Percentiles rank a stretch among this genome's conserved stretches.
These are phyloP conservation scores for Leccinum glutinopallens DNA, from an alignment of 1,284 basidiomycete genomes.

Conservation along the genomic window DNA sequence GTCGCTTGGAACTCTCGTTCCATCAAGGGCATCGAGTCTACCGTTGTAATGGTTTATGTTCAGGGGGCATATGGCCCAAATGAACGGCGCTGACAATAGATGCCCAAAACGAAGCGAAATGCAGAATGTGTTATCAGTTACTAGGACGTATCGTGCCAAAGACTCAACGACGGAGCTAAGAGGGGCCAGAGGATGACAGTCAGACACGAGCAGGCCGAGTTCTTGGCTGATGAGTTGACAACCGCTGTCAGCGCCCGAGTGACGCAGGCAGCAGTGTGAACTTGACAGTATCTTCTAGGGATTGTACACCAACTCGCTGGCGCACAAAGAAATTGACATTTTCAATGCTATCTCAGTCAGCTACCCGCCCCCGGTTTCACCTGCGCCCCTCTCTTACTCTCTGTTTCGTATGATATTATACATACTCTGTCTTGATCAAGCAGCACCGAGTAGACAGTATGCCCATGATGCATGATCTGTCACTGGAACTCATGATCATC, in stretches of 20 bases:
- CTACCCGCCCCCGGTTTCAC: neutral
- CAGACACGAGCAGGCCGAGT: neutral
- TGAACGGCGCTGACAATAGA: neutral
- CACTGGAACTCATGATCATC: too few relatives aligned
- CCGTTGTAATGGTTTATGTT: neutral
- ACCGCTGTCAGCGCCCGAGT: neutral
- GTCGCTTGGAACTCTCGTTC: too few relatives aligned
- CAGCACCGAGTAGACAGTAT: too few relatives aligned
- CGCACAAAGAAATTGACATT: neutral
- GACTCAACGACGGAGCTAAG: neutral
- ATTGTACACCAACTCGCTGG: neutral
- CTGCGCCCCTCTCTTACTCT: neutral
- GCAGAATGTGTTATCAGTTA: neutral
- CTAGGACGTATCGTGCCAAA: neutral
- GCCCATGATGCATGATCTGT: too few relatives aligned
- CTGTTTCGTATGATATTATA: neutral
- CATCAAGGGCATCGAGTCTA: neutral
- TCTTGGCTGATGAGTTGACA: neutral
- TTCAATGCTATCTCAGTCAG: neutral
- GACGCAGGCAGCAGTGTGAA: neutral
- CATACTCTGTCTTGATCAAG: neutral
- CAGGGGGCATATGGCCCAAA: neutral
- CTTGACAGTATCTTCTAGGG: neutral
- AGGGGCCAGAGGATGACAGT: neutral
- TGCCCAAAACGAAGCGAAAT: neutral